Evolutionary conservation across 176 grass and related monocot genomes (phyloP).

Genomic region (Oryza punctata): DNA sequence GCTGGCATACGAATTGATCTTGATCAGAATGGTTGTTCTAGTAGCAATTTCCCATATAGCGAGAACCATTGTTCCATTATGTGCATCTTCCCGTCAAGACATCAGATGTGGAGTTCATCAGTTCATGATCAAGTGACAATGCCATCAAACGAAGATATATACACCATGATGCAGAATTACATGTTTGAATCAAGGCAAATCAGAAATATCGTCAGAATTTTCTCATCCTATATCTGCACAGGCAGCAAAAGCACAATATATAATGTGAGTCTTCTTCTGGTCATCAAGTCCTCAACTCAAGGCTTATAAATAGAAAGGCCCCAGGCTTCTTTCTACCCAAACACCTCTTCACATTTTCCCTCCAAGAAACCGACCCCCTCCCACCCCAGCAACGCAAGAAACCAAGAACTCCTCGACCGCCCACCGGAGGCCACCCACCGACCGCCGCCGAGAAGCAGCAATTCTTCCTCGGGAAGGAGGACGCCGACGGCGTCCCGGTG

Average conservation of each 20-base stretch:
- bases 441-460: conserved; percentile 16
- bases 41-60: neutral
- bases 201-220: neutral
- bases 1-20: neutral
- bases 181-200: neutral
- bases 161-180: neutral
- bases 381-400: neutral
- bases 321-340: neutral
- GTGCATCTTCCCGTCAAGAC: neutral
- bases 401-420: conserved; percentile 28
- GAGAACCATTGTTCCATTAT: neutral
- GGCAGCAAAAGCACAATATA: too few relatives aligned
- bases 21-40: neutral
- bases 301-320: conserved; percentile 32
- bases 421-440: neutral
- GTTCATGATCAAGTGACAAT: too few relatives aligned
- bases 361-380: conserved; percentile 5
- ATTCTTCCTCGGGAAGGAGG: neutral
- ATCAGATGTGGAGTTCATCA: neutral
- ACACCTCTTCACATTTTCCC: conserved; percentile 7
- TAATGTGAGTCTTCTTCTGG: neutral
- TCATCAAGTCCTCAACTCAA: neutral
- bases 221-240: too few relatives aligned
- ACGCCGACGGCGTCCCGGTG: too few relatives aligned
- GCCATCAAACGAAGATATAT: too few relatives aligned